These are phyloP conservation scores for Chlorella sp. DNA, from an alignment of 139 green algal species.

Conservation along the genomic window DNA sequence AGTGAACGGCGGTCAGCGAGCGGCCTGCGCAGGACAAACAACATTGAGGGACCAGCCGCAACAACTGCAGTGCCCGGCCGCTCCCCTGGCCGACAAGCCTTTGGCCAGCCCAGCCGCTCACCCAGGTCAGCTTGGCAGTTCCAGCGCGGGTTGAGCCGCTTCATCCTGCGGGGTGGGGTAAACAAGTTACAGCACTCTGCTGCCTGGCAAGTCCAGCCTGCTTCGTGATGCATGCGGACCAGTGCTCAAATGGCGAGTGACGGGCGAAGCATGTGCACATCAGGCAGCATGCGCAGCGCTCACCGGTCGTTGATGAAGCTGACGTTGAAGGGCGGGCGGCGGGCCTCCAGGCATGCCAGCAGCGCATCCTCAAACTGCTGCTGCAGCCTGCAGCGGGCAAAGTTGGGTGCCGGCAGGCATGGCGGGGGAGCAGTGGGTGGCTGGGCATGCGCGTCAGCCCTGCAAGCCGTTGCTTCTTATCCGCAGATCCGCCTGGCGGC, in stretches of 20 bases:
- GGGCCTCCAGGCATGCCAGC: conserved; percentile 13
- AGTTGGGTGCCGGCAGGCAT: neutral
- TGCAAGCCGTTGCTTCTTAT: no score
- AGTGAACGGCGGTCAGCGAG: neutral
- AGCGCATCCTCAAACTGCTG: conserved; percentile 17
- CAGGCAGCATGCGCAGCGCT: neutral
- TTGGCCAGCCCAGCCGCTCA: neutral
- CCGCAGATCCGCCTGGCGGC: no score
- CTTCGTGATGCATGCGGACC: no score
- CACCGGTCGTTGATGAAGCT: conserved; percentile 24
- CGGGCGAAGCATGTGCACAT: neutral
- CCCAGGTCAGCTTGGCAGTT: conserved; percentile 18
- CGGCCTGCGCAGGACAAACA: neutral
- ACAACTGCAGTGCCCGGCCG: no score
- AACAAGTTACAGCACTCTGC: neutral
- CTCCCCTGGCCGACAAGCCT: neutral
- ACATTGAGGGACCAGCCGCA: no score
- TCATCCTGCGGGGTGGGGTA: neutral
- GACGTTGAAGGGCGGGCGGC: conserved; percentile 16
- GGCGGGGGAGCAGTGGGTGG: no score
- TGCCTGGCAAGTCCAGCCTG: no score
- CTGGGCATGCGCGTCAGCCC: neutral
- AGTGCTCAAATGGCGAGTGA: neutral
- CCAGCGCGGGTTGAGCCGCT: conserved; percentile 6
- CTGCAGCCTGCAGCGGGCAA: neutral